Evolutionary conservation across 805 yeast genomes (phyloP).

Genomic region (Pichia kluyveri): DNA sequence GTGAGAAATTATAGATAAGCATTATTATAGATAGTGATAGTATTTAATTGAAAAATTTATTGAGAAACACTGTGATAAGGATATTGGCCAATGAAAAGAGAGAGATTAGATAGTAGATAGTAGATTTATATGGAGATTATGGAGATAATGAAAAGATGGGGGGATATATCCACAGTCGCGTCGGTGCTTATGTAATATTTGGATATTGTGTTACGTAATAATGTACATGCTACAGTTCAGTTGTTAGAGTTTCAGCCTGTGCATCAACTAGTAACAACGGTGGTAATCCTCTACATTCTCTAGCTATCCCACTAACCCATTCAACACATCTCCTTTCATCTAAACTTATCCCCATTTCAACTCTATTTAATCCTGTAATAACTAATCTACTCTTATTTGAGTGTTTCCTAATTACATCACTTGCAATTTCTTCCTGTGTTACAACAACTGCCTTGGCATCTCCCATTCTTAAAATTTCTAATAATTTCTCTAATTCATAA

Average conservation of each 20-base stretch:
- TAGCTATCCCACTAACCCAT: background rate
- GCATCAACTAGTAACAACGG: background rate
- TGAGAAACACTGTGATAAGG: too few species aligned
- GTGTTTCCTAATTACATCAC: background rate
- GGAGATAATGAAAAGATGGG: too few species aligned
- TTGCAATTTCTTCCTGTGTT: background rate
- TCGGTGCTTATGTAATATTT: too few species aligned
- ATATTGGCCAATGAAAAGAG: too few species aligned
- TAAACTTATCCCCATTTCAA: slow-evolving; percentile 72
- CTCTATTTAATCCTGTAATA: slow-evolving; percentile 23
- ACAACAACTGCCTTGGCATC: slow-evolving; percentile 30
- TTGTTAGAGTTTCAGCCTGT: background rate
- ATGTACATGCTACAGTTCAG: background rate
- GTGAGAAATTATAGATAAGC: too few species aligned
- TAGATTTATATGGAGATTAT: too few species aligned
- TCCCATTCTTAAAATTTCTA: slow-evolving; percentile 73
- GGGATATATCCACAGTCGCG: too few species aligned
- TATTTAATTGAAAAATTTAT: too few species aligned
- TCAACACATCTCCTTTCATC: slow-evolving; percentile 30
- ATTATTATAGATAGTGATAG: too few species aligned
- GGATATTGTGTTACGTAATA: too few species aligned
- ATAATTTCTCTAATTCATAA: slow-evolving; percentile 49
- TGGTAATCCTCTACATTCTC: background rate
- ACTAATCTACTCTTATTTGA: background rate
- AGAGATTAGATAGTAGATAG: too few species aligned